A percentile compares a stretch with the other conserved stretches of the same genome.
Evolutionary conservation across 2,329 filamentous ascomycete species (phyloP).

Genomic region (Pyricularia pennisetigena): DNA sequence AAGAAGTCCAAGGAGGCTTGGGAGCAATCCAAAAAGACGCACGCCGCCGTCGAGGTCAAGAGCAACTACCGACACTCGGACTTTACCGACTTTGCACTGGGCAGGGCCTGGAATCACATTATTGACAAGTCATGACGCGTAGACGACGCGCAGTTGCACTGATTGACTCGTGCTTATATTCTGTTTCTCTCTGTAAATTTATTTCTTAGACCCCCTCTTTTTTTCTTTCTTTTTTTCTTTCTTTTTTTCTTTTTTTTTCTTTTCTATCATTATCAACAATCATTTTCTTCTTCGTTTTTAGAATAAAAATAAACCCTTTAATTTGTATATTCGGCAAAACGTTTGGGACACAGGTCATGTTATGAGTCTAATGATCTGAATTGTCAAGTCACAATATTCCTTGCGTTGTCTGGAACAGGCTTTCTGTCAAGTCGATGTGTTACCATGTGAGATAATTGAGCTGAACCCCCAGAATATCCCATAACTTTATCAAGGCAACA

Average conservation of each 20-base stretch:
- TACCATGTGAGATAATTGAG: not conserved
- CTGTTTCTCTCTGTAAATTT: not conserved
- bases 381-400: too few species aligned
- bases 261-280: too few species aligned
- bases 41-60: not conserved
- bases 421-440: too few species aligned
- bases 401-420: too few species aligned
- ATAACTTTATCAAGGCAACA: not conserved
- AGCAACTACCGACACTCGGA: not conserved
- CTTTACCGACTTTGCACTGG: not conserved
- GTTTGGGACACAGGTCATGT: too few species aligned
- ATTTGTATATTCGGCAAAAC: too few species aligned
- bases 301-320: too few species aligned
- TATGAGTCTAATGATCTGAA: too few species aligned
- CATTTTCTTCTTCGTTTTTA: too few species aligned
- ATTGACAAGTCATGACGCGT: not conserved
- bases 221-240: too few species aligned
- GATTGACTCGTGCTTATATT: not conserved
- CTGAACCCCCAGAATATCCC: not conserved
- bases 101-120: not conserved
- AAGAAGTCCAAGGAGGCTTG: constrained; percentile 24
- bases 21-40: not conserved
- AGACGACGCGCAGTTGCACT: not conserved
- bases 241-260: too few species aligned
- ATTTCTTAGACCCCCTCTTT: not conserved